phyloP scores from a whole-genome alignment of 345 rosid species.

The Arabis hirsuta region DNA sequence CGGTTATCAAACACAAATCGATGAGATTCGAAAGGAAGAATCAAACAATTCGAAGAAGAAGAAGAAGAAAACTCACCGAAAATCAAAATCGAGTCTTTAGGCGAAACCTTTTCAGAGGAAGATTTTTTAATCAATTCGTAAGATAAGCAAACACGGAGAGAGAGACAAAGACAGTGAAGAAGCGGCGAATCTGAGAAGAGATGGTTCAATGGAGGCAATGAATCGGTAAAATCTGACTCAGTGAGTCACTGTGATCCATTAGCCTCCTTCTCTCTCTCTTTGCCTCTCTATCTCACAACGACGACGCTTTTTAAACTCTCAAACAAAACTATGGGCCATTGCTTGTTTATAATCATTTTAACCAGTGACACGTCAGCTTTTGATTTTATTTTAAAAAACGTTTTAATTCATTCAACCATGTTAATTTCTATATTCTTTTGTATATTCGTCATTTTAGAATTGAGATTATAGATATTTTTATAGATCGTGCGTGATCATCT shows the following conservation, averaged over 20 bases:
- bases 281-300: conserved; percentile 16
- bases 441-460: not conserved
- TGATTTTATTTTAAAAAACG: not conserved
- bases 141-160: not conserved
- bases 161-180: conserved; percentile 15
- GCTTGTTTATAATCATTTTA: not conserved
- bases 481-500: no score
- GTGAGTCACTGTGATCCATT: conserved; percentile 36
- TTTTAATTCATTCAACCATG: not conserved
- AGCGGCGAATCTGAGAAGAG: conserved; percentile 1
- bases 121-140: not conserved
- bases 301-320: conserved; percentile 24
- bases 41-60: not conserved
- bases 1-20: not conserved
- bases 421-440: not conserved
- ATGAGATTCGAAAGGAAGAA: not conserved
- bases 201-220: conserved; percentile 33
- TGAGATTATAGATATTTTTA: no score
- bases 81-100: not conserved
- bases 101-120: not conserved
- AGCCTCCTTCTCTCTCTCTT: conserved; percentile 5
- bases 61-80: conserved; percentile 25
- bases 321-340: conserved; percentile 4
- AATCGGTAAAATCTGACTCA: conserved; percentile 37
- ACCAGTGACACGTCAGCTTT: conserved; percentile 30